Conservation (phyloP, 2,329 filamentous ascomycete genomes). For the Fusarium irregulare region DNA sequence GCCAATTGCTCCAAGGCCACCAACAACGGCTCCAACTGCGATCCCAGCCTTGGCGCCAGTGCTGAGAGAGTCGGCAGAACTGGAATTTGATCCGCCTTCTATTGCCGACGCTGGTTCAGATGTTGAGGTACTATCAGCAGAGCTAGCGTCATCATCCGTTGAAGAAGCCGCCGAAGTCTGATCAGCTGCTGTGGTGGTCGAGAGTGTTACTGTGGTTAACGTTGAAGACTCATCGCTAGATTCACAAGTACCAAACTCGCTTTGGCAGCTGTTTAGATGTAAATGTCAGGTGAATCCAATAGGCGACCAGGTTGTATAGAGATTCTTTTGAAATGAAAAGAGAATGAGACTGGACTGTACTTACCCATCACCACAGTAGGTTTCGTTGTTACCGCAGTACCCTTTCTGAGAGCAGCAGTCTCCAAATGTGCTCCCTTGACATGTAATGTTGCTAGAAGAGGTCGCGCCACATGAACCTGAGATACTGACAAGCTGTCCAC, state of each 20-base stretch:
- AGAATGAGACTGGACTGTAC: not conserved
- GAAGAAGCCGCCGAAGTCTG: not conserved
- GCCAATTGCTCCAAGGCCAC: not conserved
- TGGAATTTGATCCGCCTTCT: not conserved
- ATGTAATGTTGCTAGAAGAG: slow-evolving; percentile 2
- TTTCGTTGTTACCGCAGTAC: not conserved
- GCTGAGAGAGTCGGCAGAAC: not conserved
- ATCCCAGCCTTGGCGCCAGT: not conserved
- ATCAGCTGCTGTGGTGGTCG: not conserved
- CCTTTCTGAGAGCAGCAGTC: slow-evolving; percentile 1
- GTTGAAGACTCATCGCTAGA: not conserved
- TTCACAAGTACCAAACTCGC: not conserved
- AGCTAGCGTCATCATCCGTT: not conserved
- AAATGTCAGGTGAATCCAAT: not conserved
- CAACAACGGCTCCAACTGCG: not conserved
- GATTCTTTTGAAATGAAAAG: not conserved
- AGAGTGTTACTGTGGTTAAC: not conserved
- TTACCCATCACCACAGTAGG: slow-evolving; percentile 4
- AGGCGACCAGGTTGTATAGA: accelerated
- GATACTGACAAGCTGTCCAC: slow-evolving; percentile 9
- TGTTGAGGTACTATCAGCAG: not conserved
- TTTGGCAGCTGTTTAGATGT: not conserved
- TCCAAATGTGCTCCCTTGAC: slow-evolving; percentile 3
- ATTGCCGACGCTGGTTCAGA: not conserved
- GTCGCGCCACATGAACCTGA: slow-evolving; percentile 4